phyloP scores from a whole-genome alignment of 73 alveolate genomes.

The Paramecium bursaria region DNA sequence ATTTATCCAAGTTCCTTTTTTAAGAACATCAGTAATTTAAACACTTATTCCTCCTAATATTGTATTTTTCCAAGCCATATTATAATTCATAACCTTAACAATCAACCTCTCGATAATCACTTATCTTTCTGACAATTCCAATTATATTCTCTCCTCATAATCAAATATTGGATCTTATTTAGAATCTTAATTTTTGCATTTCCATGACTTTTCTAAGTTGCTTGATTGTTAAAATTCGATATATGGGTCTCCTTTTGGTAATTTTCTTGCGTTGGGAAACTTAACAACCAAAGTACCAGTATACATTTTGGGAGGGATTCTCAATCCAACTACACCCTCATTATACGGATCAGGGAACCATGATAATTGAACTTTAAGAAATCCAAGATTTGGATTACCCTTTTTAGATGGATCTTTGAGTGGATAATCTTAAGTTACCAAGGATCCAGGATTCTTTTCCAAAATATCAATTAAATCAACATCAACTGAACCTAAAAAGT shows the following conservation, averaged over 20 bases:
- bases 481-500: slow-evolving; percentile 37
- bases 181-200: slow-evolving; percentile 27
- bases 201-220: slow-evolving; percentile 1
- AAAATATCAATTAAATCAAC: slow-evolving; percentile 43
- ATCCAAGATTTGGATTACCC: slow-evolving; percentile 58
- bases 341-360: slow-evolving; percentile 55
- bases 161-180: slow-evolving; percentile 55
- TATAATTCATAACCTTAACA: slow-evolving; percentile 1
- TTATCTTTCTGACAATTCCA: slow-evolving; percentile 20
- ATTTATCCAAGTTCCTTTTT: slow-evolving; percentile 55
- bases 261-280: slow-evolving; percentile 2
- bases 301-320: not conserved
- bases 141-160: slow-evolving; percentile 30
- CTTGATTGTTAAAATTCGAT: not conserved
- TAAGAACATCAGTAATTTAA: not conserved
- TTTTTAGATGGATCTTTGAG: slow-evolving; percentile 44
- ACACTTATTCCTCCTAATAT: slow-evolving; percentile 28
- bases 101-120: slow-evolving; percentile 9
- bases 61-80: slow-evolving; percentile 23
- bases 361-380: slow-evolving; percentile 11
- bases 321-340: slow-evolving; percentile 47
- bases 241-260: slow-evolving; percentile 24
- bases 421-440: not conserved
- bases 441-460: slow-evolving; percentile 50
- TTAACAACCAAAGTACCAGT: not conserved